Percentiles rank a stretch among this genome's conserved stretches.
Conservation (phyloP, 140 eudicot species). For the Oenanthe javanica region DNA sequence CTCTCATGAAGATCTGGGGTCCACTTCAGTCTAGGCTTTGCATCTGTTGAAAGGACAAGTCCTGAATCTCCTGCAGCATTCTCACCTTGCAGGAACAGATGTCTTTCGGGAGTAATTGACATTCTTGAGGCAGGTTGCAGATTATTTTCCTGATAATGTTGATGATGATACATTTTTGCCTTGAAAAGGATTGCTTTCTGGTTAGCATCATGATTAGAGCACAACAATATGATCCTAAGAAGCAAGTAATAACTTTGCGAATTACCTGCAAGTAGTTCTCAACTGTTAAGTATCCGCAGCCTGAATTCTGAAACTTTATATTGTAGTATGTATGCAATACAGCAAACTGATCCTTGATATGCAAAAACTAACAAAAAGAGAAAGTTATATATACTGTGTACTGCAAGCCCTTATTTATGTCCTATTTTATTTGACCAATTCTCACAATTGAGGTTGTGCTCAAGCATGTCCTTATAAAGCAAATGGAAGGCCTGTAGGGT, state of each 20-base stretch:
- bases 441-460: conserved; percentile 25
- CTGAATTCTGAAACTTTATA: neutral
- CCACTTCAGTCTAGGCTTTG: conserved; percentile 97
- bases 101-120: conserved; percentile 58
- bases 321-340: neutral
- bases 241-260: neutral
- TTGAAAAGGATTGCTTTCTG: neutral
- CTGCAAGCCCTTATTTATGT: neutral
- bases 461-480: conserved; percentile 51
- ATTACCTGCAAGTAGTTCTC: conserved; percentile 42
- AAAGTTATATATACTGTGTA: conserved; percentile 16
- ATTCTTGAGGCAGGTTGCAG: conserved; percentile 52
- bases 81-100: conserved; percentile 62
- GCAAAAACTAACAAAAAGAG: conserved; percentile 1
- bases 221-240: neutral
- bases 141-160: conserved; percentile 55
- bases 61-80: conserved; percentile 52
- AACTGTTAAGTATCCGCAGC: neutral
- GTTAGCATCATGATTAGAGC: neutral
- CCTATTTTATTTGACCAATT: neutral
- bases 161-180: conserved; percentile 47
- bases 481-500: conserved; percentile 22
- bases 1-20: conserved; percentile 86
- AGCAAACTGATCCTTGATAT: neutral
- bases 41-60: conserved; percentile 91